A percentile compares a stretch with the other conserved stretches of the same genome.
phyloP scores from a whole-genome alignment of 2,329 filamentous ascomycete species.

The Aspergillus sp. region DNA sequence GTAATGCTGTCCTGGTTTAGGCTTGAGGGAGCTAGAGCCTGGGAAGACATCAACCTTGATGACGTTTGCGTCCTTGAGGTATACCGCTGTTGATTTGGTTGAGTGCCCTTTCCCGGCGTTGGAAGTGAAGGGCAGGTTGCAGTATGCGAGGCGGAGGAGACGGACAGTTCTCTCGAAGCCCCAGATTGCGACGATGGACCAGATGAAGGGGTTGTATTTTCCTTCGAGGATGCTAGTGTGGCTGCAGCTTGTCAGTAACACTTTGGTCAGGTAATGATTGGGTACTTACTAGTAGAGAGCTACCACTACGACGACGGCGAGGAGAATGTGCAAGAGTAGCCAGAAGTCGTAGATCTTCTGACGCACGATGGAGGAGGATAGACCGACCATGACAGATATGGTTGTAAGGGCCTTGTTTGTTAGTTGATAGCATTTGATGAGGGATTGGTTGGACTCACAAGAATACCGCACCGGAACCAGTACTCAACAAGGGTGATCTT shows the following conservation, averaged over 20 bases:
- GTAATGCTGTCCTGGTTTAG: constrained; percentile 43
- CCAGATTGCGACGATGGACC: constrained; percentile 50
- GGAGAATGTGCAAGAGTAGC: constrained; percentile 37
- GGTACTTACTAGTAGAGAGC: constrained; percentile 16
- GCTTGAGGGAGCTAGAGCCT: not conserved
- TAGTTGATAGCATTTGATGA: not conserved
- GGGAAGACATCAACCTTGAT: not conserved
- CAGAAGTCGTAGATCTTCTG: constrained; percentile 44
- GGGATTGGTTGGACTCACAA: constrained; percentile 11
- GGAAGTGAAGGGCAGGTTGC: constrained; percentile 33
- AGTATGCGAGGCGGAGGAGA: constrained; percentile 36
- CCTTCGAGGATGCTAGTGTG: constrained; percentile 48
- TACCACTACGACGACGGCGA: constrained; percentile 41
- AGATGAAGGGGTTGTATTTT: constrained; percentile 50
- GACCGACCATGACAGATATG: not conserved
- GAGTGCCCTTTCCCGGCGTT: not conserved
- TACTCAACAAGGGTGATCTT: not conserved
- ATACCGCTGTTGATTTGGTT: not conserved
- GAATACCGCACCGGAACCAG: constrained; percentile 21
- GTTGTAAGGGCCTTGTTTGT: not conserved
- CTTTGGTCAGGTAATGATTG: constrained; percentile 12
- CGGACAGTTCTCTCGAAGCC: constrained; percentile 40
- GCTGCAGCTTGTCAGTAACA: constrained; percentile 17
- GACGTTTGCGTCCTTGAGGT: not conserved
- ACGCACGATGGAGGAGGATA: not conserved